A percentile compares a stretch with the other conserved stretches of the same genome.
phyloP scores from a whole-genome alignment of 1,284 basidiomycete genomes.

The Ustilago curta region DNA sequence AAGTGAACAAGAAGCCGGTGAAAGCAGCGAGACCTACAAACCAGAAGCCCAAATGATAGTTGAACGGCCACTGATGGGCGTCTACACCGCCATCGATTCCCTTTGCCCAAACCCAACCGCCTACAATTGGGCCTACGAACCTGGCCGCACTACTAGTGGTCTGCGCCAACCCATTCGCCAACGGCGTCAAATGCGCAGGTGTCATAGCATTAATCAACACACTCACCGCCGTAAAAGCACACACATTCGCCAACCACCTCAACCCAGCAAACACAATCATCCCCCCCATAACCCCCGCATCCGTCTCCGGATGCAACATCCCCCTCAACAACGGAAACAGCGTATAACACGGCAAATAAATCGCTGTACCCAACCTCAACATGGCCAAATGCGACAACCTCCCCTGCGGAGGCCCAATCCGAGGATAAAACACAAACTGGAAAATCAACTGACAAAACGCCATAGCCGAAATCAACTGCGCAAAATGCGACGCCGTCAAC shows the following conservation, averaged over 20 bases:
- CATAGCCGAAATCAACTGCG: constrained; percentile 68
- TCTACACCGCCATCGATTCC: constrained; percentile 58
- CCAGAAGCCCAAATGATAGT: constrained; percentile 66
- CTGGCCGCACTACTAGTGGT: constrained; percentile 69
- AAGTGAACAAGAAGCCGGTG: constrained; percentile 54
- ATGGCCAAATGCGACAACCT: constrained; percentile 66
- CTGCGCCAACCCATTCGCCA: constrained; percentile 71
- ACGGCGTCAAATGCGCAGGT: constrained; percentile 69
- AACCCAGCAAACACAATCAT: constrained; percentile 70
- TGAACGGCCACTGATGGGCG: constrained; percentile 58
- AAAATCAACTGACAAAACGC: constrained; percentile 62
- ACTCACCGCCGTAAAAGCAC: constrained; percentile 68
- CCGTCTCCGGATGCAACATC: constrained; percentile 67
- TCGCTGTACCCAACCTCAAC: constrained; percentile 60
- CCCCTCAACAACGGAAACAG: constrained; percentile 71
- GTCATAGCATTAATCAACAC: constrained; percentile 70
- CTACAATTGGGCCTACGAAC: constrained; percentile 69
- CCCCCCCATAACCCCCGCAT: constrained; percentile 70
- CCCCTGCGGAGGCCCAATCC: constrained; percentile 70
- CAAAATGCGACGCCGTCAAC: constrained; percentile 68
- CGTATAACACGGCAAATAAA: constrained; percentile 55
- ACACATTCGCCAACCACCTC: constrained; percentile 69
- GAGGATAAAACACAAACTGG: constrained; percentile 76
- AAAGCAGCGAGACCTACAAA: constrained; percentile 61
- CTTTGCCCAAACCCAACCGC: constrained; percentile 66